Percentiles rank a stretch among this genome's conserved stretches.
Evolutionary conservation across 805 yeast genomes (phyloP).

Genomic region (Torulaspora gathmanii): DNA sequence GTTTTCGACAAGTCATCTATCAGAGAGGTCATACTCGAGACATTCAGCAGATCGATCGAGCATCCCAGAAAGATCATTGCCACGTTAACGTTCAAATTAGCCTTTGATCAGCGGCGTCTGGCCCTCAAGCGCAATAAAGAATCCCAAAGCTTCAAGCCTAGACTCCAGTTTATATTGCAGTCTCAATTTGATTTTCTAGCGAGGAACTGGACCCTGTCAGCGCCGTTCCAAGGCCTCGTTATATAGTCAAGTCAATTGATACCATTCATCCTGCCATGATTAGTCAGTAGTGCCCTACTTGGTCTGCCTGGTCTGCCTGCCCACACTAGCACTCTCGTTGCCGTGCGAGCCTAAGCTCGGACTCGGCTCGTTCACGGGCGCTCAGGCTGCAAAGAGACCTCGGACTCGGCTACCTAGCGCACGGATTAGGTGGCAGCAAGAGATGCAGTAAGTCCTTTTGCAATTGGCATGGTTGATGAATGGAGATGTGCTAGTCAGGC

Average conservation of each 20-base stretch:
- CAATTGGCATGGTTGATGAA: neutral
- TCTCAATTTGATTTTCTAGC: neutral
- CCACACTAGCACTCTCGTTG: neutral
- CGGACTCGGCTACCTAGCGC: neutral
- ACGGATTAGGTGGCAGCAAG: neutral
- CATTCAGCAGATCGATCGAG: conserved; percentile 22
- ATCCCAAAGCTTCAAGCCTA: neutral
- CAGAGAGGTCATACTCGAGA: conserved; percentile 23
- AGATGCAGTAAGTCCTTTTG: too few species aligned
- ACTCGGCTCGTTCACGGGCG: neutral
- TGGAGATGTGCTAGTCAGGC: too few species aligned
- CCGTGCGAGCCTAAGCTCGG: neutral
- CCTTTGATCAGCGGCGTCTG: conserved; percentile 11
- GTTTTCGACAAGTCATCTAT: conserved; percentile 16
- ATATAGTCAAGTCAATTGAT: neutral
- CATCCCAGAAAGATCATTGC: conserved; percentile 12
- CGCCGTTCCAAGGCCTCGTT: neutral
- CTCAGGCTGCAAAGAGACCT: too few species aligned
- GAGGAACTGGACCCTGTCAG: neutral
- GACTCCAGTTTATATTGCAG: neutral
- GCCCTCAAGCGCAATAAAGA: neutral
- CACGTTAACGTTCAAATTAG: conserved; percentile 18
- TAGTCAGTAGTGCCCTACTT: too few species aligned
- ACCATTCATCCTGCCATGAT: too few species aligned
- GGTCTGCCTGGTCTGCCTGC: too few species aligned